phyloP scores from a whole-genome alignment of 192 early-diverging fungal genomes.

The Dimargaris xerosporica region DNA sequence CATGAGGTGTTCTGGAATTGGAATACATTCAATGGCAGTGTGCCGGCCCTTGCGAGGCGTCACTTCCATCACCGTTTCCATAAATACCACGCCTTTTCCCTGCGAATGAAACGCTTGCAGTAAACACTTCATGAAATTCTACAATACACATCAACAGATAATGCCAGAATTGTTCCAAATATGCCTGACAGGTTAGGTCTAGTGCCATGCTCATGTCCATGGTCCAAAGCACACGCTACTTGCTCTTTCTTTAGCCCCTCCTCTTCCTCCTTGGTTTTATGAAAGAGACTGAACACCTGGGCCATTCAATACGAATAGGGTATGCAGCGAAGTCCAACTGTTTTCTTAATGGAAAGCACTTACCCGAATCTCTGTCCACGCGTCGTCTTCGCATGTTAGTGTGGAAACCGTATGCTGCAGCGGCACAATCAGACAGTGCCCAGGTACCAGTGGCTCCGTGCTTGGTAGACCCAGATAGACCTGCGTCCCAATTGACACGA shows the following conservation, averaged over 20 bases:
- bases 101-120: slow-evolving; percentile 70
- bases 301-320: background rate
- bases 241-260: no score
- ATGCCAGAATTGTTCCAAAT: no score
- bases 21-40: slow-evolving; percentile 82
- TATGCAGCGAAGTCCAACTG: background rate
- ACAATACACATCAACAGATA: background rate
- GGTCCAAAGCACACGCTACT: no score
- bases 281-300: no score
- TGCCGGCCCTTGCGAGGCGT: slow-evolving; percentile 50
- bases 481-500: slow-evolving; percentile 62
- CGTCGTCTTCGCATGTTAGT: slow-evolving; percentile 77
- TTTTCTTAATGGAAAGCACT: background rate
- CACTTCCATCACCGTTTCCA: slow-evolving; percentile 75
- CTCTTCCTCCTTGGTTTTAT: no score
- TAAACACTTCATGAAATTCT: slow-evolving; percentile 93
- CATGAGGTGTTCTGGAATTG: slow-evolving; percentile 58
- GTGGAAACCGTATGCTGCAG: slow-evolving; percentile 67
- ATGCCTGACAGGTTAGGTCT: no score
- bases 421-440: slow-evolving; percentile 87
- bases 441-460: slow-evolving; percentile 54
- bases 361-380: slow-evolving; percentile 85
- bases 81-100: slow-evolving; percentile 61
- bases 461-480: slow-evolving; percentile 68
- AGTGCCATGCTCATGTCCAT: no score